These are phyloP conservation scores for Pythium rishiriense DNA, from an alignment of 352 stramenopile species.

Conservation along the genomic window DNA sequence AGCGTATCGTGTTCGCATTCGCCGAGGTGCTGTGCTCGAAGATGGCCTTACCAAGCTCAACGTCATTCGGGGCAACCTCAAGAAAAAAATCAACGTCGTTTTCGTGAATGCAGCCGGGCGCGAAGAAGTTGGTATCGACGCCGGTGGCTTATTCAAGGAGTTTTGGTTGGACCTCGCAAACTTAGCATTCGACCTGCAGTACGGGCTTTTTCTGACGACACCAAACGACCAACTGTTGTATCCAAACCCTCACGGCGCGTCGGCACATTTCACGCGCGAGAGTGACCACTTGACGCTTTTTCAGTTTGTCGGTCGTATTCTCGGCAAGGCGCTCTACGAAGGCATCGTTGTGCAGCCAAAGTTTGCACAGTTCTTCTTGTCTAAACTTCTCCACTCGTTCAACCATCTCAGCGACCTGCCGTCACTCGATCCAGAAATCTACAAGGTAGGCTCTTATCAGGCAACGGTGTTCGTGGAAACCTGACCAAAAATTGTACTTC, in stretches of 20 bases:
- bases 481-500: background rate
- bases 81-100: slow-evolving; percentile 79
- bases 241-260: slow-evolving; percentile 90
- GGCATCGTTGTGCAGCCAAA: slow-evolving; percentile 94
- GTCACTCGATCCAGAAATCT: slow-evolving; percentile 93
- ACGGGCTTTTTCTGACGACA: slow-evolving; percentile 83
- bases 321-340: slow-evolving; percentile 97
- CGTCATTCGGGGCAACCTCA: slow-evolving; percentile 80
- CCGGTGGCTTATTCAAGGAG: slow-evolving; percentile 97
- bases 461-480: background rate
- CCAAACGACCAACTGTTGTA: slow-evolving; percentile 85
- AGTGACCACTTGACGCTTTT: slow-evolving; percentile 92
- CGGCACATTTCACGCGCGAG: slow-evolving; percentile 72
- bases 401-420: slow-evolving; percentile 88
- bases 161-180: slow-evolving; percentile 92
- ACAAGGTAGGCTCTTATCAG: slow-evolving; percentile 59
- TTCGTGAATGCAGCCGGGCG: slow-evolving; percentile 88
- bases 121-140: slow-evolving; percentile 95
- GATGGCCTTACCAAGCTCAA: slow-evolving; percentile 90
- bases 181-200: slow-evolving; percentile 93
- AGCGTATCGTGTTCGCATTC: slow-evolving; percentile 66
- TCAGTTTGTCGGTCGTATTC: slow-evolving; percentile 93
- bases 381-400: slow-evolving; percentile 85
- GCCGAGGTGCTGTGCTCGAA: slow-evolving; percentile 71
- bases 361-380: slow-evolving; percentile 97